Conservation (phyloP, 208 protist genomes). For the Leishmania major region DNA sequence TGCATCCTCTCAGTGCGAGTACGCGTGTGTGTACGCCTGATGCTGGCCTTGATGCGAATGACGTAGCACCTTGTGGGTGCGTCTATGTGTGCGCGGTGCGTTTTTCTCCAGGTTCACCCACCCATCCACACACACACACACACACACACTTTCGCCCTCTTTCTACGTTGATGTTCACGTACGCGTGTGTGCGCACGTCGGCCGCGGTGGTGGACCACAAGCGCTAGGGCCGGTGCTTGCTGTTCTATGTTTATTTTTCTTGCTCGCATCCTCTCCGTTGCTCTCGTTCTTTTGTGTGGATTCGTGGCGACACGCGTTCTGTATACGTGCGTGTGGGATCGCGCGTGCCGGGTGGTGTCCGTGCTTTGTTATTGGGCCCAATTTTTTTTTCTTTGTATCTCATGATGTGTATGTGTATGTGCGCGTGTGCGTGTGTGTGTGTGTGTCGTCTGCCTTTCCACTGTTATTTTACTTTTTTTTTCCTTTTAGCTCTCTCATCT, state of each 20-base stretch:
- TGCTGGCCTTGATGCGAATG: neutral
- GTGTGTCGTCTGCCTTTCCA: conserved; percentile 13
- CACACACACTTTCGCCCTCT: neutral
- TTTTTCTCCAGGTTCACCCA: neutral
- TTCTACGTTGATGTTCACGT: neutral
- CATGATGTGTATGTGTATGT: neutral
- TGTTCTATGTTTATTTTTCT: neutral
- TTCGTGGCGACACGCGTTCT: neutral
- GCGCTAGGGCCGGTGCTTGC: neutral
- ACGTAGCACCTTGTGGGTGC: neutral
- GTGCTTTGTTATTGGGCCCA: neutral
- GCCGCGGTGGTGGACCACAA: neutral
- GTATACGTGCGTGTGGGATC: neutral
- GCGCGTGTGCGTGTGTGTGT: neutral
- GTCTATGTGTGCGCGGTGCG: neutral
- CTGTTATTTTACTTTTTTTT: conserved; percentile 15
- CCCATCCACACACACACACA: neutral
- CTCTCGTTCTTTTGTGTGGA: neutral
- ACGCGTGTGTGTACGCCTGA: neutral
- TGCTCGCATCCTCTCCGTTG: neutral
- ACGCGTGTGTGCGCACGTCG: neutral
- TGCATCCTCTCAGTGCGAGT: neutral
- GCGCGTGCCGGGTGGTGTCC: neutral
- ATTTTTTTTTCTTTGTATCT: neutral
- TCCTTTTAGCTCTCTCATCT: neutral